A percentile compares a stretch with the other conserved stretches of the same genome.
Conservation (phyloP, 495 filamentous ascomycete genomes). For the Neurospora sp. region DNA sequence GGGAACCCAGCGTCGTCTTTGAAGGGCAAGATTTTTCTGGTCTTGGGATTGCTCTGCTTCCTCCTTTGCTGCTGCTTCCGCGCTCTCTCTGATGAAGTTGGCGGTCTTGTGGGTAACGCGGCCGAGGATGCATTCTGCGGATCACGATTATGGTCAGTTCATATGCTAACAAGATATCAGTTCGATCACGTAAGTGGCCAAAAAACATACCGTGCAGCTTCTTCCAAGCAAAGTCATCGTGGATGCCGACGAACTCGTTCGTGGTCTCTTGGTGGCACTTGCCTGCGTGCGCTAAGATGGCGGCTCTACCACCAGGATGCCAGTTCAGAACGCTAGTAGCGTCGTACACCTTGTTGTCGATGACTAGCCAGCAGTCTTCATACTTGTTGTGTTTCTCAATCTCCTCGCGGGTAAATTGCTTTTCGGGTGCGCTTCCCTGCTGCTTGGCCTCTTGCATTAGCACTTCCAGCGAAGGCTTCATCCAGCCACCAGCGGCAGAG, state of each 20-base stretch:
- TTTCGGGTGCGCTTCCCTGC: background rate
- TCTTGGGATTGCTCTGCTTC: background rate
- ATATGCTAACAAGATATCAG: background rate
- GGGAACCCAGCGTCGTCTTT: conserved; percentile 9
- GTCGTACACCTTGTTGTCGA: conserved; percentile 65
- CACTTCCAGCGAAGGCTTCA: conserved; percentile 7
- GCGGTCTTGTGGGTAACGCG: conserved; percentile 26
- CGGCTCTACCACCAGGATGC: conserved; percentile 57
- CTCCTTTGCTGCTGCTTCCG: conserved; percentile 17
- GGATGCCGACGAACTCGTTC: conserved; percentile 4
- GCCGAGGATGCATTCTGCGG: conserved; percentile 27
- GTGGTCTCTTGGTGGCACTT: conserved; percentile 6
- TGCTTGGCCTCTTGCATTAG: conserved; percentile 2
- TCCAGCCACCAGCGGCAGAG: conserved; percentile 4
- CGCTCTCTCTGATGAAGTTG: conserved; percentile 22
- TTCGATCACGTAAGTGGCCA: background rate
- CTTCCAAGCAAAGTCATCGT: conserved; percentile 4
- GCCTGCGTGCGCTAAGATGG: conserved; percentile 5
- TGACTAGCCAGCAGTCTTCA: conserved; percentile 59
- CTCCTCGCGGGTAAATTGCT: conserved; percentile 17
- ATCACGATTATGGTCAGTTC: background rate
- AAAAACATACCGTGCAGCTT: background rate
- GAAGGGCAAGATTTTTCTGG: conserved; percentile 2
- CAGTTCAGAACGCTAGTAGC: conserved; percentile 60
- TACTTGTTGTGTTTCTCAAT: conserved; percentile 55